A percentile compares a stretch with the other conserved stretches of the same genome.
Evolutionary conservation across 2,329 filamentous ascomycete genomes (phyloP).

Genomic region (Arthroderma sp.): DNA sequence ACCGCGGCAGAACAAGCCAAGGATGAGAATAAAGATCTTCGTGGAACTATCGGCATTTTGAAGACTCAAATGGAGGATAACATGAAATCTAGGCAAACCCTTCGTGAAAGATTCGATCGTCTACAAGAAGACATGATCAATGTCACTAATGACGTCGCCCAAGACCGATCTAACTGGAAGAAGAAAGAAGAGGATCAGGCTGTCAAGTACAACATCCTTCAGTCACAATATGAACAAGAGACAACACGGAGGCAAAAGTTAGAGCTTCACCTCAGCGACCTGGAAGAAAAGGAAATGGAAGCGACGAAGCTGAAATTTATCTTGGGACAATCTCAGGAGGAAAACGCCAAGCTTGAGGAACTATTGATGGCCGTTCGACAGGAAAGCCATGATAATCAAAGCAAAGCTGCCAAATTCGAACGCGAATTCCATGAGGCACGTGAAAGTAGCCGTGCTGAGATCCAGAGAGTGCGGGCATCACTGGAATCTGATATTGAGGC

Average conservation of each 20-base stretch:
- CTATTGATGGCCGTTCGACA: slow-evolving; percentile 35
- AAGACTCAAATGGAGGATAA: slow-evolving; percentile 74
- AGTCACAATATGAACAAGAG: slow-evolving; percentile 53
- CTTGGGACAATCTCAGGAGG: slow-evolving; percentile 50
- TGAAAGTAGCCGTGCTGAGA: slow-evolving; percentile 64
- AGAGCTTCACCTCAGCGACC: slow-evolving; percentile 45
- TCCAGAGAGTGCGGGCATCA: slow-evolving; percentile 64
- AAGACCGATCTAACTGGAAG: slow-evolving; percentile 67
- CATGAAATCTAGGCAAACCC: slow-evolving; percentile 66
- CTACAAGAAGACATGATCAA: slow-evolving; percentile 77
- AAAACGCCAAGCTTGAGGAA: slow-evolving; percentile 52
- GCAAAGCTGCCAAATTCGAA: slow-evolving; percentile 55
- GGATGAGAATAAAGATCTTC: slow-evolving; percentile 57
- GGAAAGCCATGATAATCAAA: slow-evolving; percentile 57
- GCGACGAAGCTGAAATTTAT: slow-evolving; percentile 67
- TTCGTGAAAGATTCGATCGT: slow-evolving; percentile 70
- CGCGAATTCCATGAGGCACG: slow-evolving; percentile 74
- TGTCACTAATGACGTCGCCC: slow-evolving; percentile 64
- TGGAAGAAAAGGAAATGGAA: slow-evolving; percentile 60
- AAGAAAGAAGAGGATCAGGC: slow-evolving; percentile 51
- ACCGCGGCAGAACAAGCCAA: slow-evolving; percentile 44
- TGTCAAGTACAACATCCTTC: slow-evolving; percentile 41
- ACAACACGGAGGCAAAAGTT: slow-evolving; percentile 49
- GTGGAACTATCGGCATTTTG: slow-evolving; percentile 59
- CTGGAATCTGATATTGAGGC: slow-evolving; percentile 72